Conservation (phyloP, 305 asterid species). For the Plantago lanceolata region DNA sequence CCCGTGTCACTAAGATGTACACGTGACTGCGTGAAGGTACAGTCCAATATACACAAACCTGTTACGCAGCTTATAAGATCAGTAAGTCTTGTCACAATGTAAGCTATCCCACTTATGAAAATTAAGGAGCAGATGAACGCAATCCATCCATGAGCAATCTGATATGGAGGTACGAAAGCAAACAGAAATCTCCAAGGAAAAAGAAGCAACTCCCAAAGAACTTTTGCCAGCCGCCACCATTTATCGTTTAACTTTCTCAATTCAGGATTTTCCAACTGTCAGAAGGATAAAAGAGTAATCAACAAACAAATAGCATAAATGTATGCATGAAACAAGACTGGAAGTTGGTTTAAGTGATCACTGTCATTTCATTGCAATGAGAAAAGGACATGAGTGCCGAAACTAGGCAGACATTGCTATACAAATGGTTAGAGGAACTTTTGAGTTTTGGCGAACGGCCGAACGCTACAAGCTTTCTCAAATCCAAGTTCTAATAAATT, state of each 20-base stretch:
- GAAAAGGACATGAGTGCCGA: constrained; percentile 15
- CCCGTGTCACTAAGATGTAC: not conserved
- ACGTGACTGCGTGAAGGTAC: not conserved
- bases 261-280: constrained; percentile 59
- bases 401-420: not conserved
- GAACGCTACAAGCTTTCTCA: not conserved
- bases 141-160: constrained; percentile 92
- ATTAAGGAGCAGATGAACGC: constrained; percentile 70
- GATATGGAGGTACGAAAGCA: constrained; percentile 85
- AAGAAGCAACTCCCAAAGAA: constrained; percentile 52
- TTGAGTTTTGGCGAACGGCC: no score
- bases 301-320: constrained; percentile 3
- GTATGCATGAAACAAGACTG: not conserved
- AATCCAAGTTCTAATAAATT: not conserved
- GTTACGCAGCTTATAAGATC: constrained; percentile 85
- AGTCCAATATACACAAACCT: constrained; percentile 35
- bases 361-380: not conserved
- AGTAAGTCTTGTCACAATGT: constrained; percentile 68
- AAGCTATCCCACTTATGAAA: constrained; percentile 87
- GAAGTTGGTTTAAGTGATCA: not conserved
- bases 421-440: not conserved
- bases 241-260: constrained; percentile 41
- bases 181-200: constrained; percentile 82
- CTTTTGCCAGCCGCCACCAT: constrained; percentile 39
- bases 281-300: constrained; percentile 13